A percentile compares a stretch with the other conserved stretches of the same genome.
Evolutionary conservation across 768 basidiomycete genomes (phyloP).

Genomic region (Amanita phalloides): DNA sequence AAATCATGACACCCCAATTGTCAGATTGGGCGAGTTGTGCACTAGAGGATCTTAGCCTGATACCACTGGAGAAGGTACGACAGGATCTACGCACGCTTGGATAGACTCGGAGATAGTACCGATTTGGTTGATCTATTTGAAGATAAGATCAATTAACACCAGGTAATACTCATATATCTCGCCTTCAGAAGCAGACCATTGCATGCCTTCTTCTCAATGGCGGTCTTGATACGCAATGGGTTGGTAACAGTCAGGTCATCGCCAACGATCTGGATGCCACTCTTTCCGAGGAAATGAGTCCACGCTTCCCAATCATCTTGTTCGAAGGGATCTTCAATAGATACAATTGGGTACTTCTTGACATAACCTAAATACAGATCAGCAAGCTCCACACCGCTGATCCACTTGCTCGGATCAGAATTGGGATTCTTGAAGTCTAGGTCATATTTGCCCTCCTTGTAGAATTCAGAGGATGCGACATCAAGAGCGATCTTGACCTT

Average conservation of each 20-base stretch:
- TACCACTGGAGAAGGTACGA: background rate
- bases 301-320: constrained; percentile 99
- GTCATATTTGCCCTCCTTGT: constrained; percentile 99
- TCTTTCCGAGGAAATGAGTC: constrained; percentile 77
- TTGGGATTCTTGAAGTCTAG: constrained; percentile 99
- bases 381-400: constrained; percentile 86
- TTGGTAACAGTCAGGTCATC: constrained; percentile 99
- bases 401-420: constrained; percentile 95
- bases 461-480: constrained; percentile 99
- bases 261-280: constrained; percentile 84
- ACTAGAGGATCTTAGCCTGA: constrained; percentile 25
- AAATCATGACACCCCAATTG: constrained; percentile 99
- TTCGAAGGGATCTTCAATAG: constrained; percentile 97
- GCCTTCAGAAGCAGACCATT: constrained; percentile 95
- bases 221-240: constrained; percentile 93
- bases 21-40: constrained; percentile 93
- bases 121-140: constrained; percentile 83
- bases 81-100: constrained; percentile 66
- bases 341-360: constrained; percentile 93
- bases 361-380: constrained; percentile 81
- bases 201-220: constrained; percentile 99
- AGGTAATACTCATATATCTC: background rate
- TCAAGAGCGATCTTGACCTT: constrained; percentile 99
- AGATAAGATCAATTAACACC: background rate
- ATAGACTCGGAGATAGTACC: constrained; percentile 98